Base-by-base conservation (phyloP, 441 rosid species). In the Adansonia madagascariensis region DNA sequence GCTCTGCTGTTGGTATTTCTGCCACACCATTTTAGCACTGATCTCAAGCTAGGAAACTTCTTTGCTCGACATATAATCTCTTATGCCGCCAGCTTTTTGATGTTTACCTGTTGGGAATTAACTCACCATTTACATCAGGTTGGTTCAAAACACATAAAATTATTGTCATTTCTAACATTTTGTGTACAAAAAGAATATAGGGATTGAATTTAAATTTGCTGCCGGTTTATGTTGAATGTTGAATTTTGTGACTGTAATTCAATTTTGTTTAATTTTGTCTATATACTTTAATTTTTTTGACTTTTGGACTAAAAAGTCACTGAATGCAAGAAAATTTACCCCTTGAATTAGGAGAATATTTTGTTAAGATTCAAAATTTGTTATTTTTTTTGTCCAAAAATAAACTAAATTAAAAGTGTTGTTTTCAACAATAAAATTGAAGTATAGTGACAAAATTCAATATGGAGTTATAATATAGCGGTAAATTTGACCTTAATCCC, bases 121-220 rank as follows among this genome's bases (percentile, higher is more conserved):
- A 83, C 84, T 86, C 93, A 88, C 85, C 91, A 91, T 80, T 82
- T 95, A 75, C 91, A 92, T 71, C 90, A 90, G 99, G 99, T 94
- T 84, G 47, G 89, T 75, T 61, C 22, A 11, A 22, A 53, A 52
- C 18, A 10, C 55, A 31, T 18, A 46, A 53, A 69, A 22, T 14
- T 6, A 24, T 49, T 47, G 41, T 3, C 73, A 14, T 17, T 61
- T 57, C 12, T 62, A 24, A 59, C 75, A 24, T 47, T 24, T 47
- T 46, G 12, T 47, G 39, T 47, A 31, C 35, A 31, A 31, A 31
- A 31, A 31, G 1, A 31, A 31, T 31, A 31, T 31, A 31, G 35
- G 35, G 57, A 47, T 68, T 12, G 49, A 68, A 14, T 17, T 68
- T 68, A 14, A 68, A 12, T 4, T 20, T 68, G n/a, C 11, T 12